Evolutionary conservation across 768 basidiomycete species (phyloP).

Genomic region (Sarcodon sp.): DNA sequence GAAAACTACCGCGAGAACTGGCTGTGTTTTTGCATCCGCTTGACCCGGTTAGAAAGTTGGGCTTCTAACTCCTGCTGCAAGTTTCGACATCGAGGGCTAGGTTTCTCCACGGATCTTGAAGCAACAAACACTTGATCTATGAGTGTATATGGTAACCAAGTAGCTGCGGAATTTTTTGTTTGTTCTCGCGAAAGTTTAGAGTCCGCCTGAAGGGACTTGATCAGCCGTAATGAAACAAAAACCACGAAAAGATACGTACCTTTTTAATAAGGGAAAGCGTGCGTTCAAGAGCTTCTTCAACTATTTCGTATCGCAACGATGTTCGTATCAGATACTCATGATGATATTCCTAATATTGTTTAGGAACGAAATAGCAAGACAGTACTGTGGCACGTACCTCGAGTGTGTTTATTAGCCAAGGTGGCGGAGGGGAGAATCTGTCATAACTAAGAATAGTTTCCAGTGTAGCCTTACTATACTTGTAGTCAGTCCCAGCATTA

Average conservation of each 20-base stretch:
- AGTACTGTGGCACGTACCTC: conserved; percentile 31
- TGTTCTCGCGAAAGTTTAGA: conserved; percentile 35
- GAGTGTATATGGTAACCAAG: conserved; percentile 76
- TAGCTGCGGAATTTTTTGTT: conserved; percentile 41
- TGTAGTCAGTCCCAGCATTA: conserved; percentile 50
- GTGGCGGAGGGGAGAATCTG: conserved; percentile 48
- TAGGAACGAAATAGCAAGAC: neutral
- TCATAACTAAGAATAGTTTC: conserved; percentile 68
- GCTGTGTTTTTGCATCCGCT: conserved; percentile 56
- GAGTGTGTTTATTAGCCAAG: conserved; percentile 72
- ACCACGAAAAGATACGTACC: conserved; percentile 27
- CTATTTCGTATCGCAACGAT: conserved; percentile 65
- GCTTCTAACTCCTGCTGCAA: conserved; percentile 39
- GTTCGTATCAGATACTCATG: conserved; percentile 77
- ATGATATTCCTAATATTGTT: conserved; percentile 41
- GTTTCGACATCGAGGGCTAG: conserved; percentile 26
- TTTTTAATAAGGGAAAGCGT: conserved; percentile 59
- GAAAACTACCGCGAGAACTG: conserved; percentile 16
- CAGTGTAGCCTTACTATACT: conserved; percentile 64
- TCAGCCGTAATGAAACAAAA: conserved; percentile 3
- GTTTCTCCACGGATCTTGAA: conserved; percentile 36
- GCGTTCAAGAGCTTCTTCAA: conserved; percentile 67
- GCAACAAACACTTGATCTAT: conserved; percentile 73
- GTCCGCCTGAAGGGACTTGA: conserved; percentile 31
- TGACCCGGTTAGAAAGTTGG: conserved; percentile 50